Evolutionary conservation across 768 basidiomycete genomes (phyloP), one percentile per base, ranked within the genome.

Genomic region (Boletales sp.): DNA sequence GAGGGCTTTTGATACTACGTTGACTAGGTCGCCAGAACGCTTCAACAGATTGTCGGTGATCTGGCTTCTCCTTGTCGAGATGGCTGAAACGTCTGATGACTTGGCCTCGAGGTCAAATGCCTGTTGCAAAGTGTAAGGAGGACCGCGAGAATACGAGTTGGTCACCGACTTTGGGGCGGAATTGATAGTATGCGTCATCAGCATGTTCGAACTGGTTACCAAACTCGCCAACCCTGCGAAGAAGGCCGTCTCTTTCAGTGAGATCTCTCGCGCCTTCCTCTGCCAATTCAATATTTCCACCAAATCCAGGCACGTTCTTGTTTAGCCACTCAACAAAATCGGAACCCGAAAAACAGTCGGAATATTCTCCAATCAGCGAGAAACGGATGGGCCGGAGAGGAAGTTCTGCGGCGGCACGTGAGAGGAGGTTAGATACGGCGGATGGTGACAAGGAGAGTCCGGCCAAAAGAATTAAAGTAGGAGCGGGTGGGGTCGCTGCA

Each of bases 321-420:
- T 83, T 82, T 48, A 97, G 68, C 92, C 92, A 97, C 5, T 79
- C 76, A 9, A 86, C 87, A 55, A 97, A 86, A 55, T 95, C 93
- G 37, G 92, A 91, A 27, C 94, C 94, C 14, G 82, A 84, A 69
- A 95, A 94, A 51, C 87, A 86, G 50, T 90, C 86, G 27, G 83
- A 76, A 55, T 93, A 93, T 72, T 92, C 89, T 40, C 90, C 90
- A 11, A 93, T 62, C 13, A 93, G 70, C 1, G 91, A 85, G 70
- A 92, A 82, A 34, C 85, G 82, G 29, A 93, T 75, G 8, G 86
- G 70, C 31, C 83, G 78, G 29, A 91, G 72, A 15, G 79, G 81
- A n/a, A 93, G 71, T 57, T 90, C 86, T 1, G 73, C 70, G 32
- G 83, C 82, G 35, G 93, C 91, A 42, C 83, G 81, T 3, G 75